A percentile compares a stretch with the other conserved stretches of the same genome.
phyloP scores from a whole-genome alignment of 192 early-diverging fungal genomes.

The Dissophora ornata region DNA sequence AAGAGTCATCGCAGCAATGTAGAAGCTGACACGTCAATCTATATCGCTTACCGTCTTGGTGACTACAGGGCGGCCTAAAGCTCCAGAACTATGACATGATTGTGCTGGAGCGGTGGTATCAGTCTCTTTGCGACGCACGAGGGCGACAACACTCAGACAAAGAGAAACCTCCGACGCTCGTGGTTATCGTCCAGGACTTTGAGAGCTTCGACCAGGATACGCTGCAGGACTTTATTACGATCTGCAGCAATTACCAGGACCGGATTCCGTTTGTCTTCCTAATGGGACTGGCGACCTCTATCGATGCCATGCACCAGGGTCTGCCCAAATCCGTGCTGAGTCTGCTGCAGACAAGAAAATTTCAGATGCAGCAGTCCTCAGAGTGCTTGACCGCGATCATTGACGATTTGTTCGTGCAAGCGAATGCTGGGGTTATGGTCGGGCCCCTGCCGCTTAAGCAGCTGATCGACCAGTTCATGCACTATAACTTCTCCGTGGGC shows the following conservation, averaged over 20 bases:
- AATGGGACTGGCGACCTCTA: slow-evolving; percentile 89
- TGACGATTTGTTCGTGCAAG: slow-evolving; percentile 68
- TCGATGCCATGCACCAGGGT: slow-evolving; percentile 83
- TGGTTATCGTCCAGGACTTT: slow-evolving; percentile 88
- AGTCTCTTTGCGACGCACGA: slow-evolving; percentile 24
- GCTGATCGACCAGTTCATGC: slow-evolving; percentile 81
- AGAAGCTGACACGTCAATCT: too few relatives aligned
- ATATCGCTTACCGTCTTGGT: too few relatives aligned
- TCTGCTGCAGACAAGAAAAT: slow-evolving; percentile 80
- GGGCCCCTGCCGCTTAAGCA: slow-evolving; percentile 78
- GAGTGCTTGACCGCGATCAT: slow-evolving; percentile 70
- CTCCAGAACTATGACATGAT: slow-evolving; percentile 73
- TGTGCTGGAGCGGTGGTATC: slow-evolving; percentile 76
- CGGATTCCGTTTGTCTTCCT: slow-evolving; percentile 82
- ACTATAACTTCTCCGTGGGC: slow-evolving; percentile 84
- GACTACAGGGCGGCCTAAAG: slow-evolving; percentile 33
- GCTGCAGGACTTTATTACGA: slow-evolving; percentile 80
- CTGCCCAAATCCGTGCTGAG: slow-evolving; percentile 78
- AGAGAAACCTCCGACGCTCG: slow-evolving; percentile 56
- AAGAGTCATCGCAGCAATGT: too few relatives aligned
- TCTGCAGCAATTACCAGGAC: slow-evolving; percentile 76
- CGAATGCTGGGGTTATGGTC: slow-evolving; percentile 66
- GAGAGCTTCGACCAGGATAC: slow-evolving; percentile 81
- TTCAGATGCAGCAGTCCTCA: slow-evolving; percentile 80
- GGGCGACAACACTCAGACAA: not conserved